Base-by-base conservation (phyloP, 2,329 filamentous ascomycete species). In the Aureobasidium mangrovei region DNA sequence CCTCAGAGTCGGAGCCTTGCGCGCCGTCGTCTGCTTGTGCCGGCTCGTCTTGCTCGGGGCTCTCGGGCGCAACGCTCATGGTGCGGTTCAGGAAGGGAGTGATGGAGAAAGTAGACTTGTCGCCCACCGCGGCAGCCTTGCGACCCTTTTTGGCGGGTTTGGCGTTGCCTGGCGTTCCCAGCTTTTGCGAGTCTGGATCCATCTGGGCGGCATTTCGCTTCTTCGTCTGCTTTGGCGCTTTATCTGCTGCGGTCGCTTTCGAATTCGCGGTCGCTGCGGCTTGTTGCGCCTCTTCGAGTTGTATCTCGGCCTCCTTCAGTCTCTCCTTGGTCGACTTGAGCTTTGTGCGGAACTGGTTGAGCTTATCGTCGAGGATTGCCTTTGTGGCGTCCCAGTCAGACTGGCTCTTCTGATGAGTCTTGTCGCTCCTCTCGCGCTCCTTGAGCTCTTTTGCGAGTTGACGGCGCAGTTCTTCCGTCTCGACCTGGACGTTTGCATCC, bases 21-120 rank as follows among this genome's bases (percentile, higher is more conserved):
- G 42, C 53, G 4, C 35, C 35, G 4, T 32, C 35, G 29, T 54
- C 49, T 27, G 51, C 41, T 42, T 55, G 47, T 4, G 24, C 46
- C 10, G 55, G 56, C 33, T 55, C 56, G 6, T 28, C 54, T 39
- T 49, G 43, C 28, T 64, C 61, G 27, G 39, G 48, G 18, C 42
- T 49, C 28, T 73, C 72, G 5, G 73, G 70, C n/a, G 72, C 70
- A 10, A 84, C 72, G 59, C 75, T 84, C 57, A 77, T 82, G 28
- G 81, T 84, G 48, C 85, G 82, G 68, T 91, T 95, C 58, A 97
- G 76, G 74, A 95, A 96, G 0, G 91, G 91, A 0, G 91, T 97
- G 59, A 96, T 89, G 3, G 90, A 95, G 69, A 97, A 96, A 2
- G 80, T 84, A 0, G 91, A 96, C 69, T 95, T 96, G 65, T 95